Evolutionary conservation across 352 stramenopile genomes (phyloP).

Genomic region (Phytophthora rubi): DNA sequence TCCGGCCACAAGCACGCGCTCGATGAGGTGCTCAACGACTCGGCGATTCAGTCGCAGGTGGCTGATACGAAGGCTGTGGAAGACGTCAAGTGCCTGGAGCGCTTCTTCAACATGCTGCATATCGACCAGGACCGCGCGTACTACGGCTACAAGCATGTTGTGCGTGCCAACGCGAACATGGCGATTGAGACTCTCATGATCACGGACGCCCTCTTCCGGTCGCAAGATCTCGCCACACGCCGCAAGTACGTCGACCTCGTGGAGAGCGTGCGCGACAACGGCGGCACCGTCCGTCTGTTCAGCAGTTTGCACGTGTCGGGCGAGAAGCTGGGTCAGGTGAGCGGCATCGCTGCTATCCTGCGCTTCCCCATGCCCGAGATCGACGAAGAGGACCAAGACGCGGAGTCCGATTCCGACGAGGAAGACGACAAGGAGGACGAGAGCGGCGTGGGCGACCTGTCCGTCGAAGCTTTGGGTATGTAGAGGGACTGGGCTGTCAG

Average conservation of each 20-base stretch:
- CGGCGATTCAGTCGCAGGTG: conserved; percentile 91
- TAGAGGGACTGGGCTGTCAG: conserved; percentile 32
- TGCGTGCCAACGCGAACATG: conserved; percentile 90
- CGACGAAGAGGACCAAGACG: conserved; percentile 89
- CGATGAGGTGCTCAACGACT: conserved; percentile 96
- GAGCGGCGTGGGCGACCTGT: conserved; percentile 69
- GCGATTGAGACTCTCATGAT: conserved; percentile 97
- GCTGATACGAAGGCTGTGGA: conserved; percentile 95
- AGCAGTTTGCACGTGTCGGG: conserved; percentile 95
- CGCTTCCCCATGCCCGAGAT: conserved; percentile 97
- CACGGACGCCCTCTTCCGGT: conserved; percentile 95
- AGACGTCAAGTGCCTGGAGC: conserved; percentile 92
- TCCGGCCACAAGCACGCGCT: conserved; percentile 98
- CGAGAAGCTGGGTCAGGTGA: conserved; percentile 95
- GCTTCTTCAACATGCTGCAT: conserved; percentile 97
- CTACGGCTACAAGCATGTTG: conserved; percentile 96
- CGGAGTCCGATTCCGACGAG: conserved; percentile 53
- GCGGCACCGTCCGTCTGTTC: conserved; percentile 94
- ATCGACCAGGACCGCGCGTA: conserved; percentile 96
- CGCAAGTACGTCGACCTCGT: conserved; percentile 95
- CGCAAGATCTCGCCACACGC: conserved; percentile 89
- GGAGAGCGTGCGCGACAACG: conserved; percentile 92
- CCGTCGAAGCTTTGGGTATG: conserved; percentile 65
- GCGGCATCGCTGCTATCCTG: conserved; percentile 95
- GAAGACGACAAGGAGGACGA: conserved; percentile 49